Percentiles rank a stretch among this genome's conserved stretches.
phyloP scores from a whole-genome alignment of 805 yeast genomes.

The Wickerhamiella brachini region DNA sequence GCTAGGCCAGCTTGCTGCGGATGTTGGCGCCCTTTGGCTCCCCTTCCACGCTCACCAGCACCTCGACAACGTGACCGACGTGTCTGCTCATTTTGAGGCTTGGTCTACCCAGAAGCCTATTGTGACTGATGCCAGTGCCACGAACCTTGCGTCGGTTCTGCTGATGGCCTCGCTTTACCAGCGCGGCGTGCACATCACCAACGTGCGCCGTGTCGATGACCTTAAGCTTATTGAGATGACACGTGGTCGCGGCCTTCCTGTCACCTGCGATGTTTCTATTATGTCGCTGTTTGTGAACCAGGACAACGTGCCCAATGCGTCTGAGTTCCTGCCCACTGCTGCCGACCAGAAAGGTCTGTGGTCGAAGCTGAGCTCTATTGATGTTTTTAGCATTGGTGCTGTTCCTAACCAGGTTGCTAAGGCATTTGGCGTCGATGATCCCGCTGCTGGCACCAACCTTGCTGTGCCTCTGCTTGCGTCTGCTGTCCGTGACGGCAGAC shows the following conservation, averaged over 20 bases:
- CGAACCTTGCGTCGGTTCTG: constrained; percentile 84
- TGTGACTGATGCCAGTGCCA: constrained; percentile 81
- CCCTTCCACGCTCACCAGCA: constrained; percentile 49
- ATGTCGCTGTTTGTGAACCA: constrained; percentile 58
- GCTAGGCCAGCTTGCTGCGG: constrained; percentile 45
- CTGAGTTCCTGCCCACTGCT: constrained; percentile 55
- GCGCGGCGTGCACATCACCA: constrained; percentile 78
- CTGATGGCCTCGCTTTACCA: constrained; percentile 77
- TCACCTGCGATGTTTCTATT: constrained; percentile 82
- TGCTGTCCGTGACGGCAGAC: constrained; percentile 61
- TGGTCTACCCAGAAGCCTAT: constrained; percentile 83
- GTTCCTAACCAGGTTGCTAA: constrained; percentile 61
- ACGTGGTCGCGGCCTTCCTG: constrained; percentile 64
- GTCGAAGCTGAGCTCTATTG: constrained; percentile 58
- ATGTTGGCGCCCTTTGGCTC: constrained; percentile 68
- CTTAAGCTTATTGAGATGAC: constrained; percentile 73
- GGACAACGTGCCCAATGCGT: constrained; percentile 49
- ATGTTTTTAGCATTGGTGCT: constrained; percentile 76
- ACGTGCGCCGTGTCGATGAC: constrained; percentile 69
- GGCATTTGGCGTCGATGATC: constrained; percentile 44
- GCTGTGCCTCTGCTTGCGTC: constrained; percentile 68
- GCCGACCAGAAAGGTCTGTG: constrained; percentile 75
- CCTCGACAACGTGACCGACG: constrained; percentile 53
- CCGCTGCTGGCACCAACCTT: constrained; percentile 62
- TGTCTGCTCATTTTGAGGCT: constrained; percentile 61